Evolutionary conservation across 1,284 basidiomycete species (phyloP), one percentile per base, ranked within the genome.

Genomic region (Trichosporon sp.): DNA sequence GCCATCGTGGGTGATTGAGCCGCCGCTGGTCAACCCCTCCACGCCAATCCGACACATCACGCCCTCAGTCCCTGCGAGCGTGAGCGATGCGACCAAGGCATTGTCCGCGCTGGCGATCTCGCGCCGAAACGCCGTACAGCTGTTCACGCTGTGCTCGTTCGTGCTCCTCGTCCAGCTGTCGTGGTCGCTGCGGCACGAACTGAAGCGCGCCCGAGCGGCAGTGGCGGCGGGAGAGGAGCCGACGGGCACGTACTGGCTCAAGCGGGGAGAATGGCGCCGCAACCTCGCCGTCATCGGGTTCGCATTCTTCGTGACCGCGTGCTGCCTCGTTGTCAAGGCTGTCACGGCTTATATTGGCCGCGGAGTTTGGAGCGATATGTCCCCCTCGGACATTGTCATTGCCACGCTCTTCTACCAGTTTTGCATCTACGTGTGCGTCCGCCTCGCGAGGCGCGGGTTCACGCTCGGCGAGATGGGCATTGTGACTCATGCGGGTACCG

Each of bases 391-490:
- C 74, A 84, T 92, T 58, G 81, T 87, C 19, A 82, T 89, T 11
- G 85, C 86, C 23, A 87, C 92, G 0, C 76, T 91, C 54, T 91
- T 95, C 80, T 98, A 90, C 79, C 96, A 99, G 76, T 88, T 92
- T 71, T 88, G 91, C 52, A 83, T 98, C 60, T 99, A 98, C 76
- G 85, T 90, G 57, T 91, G 91, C 60, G 86, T 96, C 58, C 86
- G 95, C 23, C 84, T 99, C 33, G 95, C 94, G 0, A 88, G 96
- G 70, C 86, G 90, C 25, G 92, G 91, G 13, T 95, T 98, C 79
- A 99, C 95, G 0, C 84, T 99, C 1, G 96, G 96, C 56, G 96
- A 99, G 78, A 85, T 98, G 10, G 89, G 88, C 19, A 82, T 97
- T 23, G 90, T 96, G 14, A 89, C 89, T 37, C 90, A 91, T 69